phyloP scores from a whole-genome alignment of 345 rosid genomes.

The Ailanthus altissimus region DNA sequence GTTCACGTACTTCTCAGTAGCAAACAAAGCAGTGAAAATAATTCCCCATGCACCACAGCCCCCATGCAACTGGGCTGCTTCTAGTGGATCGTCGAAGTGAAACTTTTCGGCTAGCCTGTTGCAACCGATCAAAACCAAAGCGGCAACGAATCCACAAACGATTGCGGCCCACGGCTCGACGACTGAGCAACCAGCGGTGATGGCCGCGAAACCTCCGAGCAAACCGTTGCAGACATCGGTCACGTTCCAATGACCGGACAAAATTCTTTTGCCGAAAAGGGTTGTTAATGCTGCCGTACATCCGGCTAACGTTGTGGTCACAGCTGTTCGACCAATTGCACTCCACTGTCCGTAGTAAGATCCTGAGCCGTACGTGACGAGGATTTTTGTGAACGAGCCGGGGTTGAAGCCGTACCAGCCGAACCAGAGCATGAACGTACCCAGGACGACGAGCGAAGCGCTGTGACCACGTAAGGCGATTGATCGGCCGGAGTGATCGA shows the following conservation, averaged over 20 bases:
- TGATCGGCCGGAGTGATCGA: slow-evolving; percentile 40
- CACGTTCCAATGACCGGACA: slow-evolving; percentile 90
- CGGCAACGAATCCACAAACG: slow-evolving; percentile 78
- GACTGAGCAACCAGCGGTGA: slow-evolving; percentile 80
- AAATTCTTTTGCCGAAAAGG: slow-evolving; percentile 69
- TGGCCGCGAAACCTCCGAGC: slow-evolving; percentile 90
- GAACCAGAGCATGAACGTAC: slow-evolving; percentile 80
- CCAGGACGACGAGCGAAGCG: slow-evolving; percentile 68
- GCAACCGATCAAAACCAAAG: slow-evolving; percentile 69
- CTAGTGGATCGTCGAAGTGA: slow-evolving; percentile 69
- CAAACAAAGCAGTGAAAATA: slow-evolving; percentile 80
- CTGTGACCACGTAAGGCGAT: slow-evolving; percentile 60
- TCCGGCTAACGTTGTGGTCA: slow-evolving; percentile 88
- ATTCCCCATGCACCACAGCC: slow-evolving; percentile 95
- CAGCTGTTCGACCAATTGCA: slow-evolving; percentile 88
- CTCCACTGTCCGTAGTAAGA: slow-evolving; percentile 70
- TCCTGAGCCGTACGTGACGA: slow-evolving; percentile 32
- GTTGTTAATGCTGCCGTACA: slow-evolving; percentile 87
- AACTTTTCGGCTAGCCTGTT: slow-evolving; percentile 67
- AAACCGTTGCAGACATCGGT: slow-evolving; percentile 90
- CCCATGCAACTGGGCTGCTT: slow-evolving; percentile 89
- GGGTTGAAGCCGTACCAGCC: slow-evolving; percentile 86
- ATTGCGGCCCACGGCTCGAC: slow-evolving; percentile 96
- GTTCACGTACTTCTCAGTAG: slow-evolving; percentile 47
- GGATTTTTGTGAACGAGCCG: slow-evolving; percentile 62